Evolutionary conservation across 192 early-diverging fungal species (phyloP).

Genomic region (Spinellus fusiger): DNA sequence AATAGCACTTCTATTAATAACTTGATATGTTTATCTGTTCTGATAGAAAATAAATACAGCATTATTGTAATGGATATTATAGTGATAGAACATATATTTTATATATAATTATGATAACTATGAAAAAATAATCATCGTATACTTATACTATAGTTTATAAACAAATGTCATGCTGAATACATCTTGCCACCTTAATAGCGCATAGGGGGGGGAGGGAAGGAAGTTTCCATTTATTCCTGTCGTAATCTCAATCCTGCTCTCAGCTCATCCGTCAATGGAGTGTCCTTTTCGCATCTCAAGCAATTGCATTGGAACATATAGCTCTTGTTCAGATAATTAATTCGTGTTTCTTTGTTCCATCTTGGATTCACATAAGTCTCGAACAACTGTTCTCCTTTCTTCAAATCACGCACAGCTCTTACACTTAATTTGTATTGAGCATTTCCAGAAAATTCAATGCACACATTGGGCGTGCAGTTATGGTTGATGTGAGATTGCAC

Average conservation of each 20-base stretch:
- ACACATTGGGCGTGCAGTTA: constrained; percentile 46
- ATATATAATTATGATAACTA: too few relatives aligned
- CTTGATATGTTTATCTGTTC: too few relatives aligned
- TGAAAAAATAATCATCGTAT: too few relatives aligned
- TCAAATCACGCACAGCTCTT: constrained; percentile 47
- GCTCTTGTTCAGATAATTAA: constrained; percentile 43
- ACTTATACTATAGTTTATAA: too few relatives aligned
- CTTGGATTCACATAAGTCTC: constrained; percentile 56
- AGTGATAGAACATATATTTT: too few relatives aligned
- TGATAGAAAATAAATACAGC: too few relatives aligned
- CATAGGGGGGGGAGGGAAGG: too few relatives aligned
- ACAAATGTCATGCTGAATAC: too few relatives aligned
- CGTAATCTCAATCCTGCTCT: constrained; percentile 33
- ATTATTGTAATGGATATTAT: too few relatives aligned
- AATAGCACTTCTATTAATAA: too few relatives aligned
- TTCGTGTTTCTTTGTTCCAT: constrained; percentile 46
- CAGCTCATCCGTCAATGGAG: constrained; percentile 38
- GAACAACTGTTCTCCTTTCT: constrained; percentile 52
- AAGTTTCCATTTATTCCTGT: constrained; percentile 16
- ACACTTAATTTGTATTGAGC: constrained; percentile 48
- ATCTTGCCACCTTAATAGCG: too few relatives aligned
- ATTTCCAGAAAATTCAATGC: constrained; percentile 44
- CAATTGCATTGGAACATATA: constrained; percentile 59
- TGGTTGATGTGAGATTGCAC: constrained; percentile 58
- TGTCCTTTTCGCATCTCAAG: constrained; percentile 47